Conservation (phyloP, 805 yeast species). For the Zygosaccharomyces kombuchaensis region DNA sequence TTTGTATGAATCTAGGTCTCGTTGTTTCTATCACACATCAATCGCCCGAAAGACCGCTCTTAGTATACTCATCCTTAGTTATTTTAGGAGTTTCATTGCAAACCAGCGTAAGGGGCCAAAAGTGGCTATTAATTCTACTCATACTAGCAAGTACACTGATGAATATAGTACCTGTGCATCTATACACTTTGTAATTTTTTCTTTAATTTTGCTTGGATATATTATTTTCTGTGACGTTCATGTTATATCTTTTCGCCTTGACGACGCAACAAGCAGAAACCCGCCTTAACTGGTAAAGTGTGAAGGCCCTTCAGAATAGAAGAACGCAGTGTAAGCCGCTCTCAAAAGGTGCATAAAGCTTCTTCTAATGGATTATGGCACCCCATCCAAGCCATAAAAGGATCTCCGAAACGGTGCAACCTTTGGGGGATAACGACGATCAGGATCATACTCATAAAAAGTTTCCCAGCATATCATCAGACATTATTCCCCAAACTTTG, state of each 20-base stretch:
- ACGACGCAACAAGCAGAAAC: neutral
- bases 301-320: neutral
- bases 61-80: conserved; percentile 10
- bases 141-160: neutral
- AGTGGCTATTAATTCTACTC: conserved; percentile 6
- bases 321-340: neutral
- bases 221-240: neutral
- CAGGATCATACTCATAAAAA: neutral
- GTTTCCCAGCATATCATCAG: conserved; percentile 31
- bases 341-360: neutral
- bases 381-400: neutral
- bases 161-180: neutral
- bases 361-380: neutral
- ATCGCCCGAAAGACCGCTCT: conserved; percentile 2
- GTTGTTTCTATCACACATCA: neutral
- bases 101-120: conserved; percentile 4
- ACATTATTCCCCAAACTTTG: conserved; percentile 30
- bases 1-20: conserved; percentile 1
- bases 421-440: neutral
- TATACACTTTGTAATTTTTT: conserved; percentile 1
- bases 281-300: neutral
- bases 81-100: conserved; percentile 15
- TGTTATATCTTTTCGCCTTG: neutral
- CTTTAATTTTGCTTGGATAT: neutral
- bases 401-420: neutral